These are phyloP conservation scores for Colletotrichum filicis DNA, from an alignment of 2,329 filamentous ascomycete genomes.

Conservation along the genomic window DNA sequence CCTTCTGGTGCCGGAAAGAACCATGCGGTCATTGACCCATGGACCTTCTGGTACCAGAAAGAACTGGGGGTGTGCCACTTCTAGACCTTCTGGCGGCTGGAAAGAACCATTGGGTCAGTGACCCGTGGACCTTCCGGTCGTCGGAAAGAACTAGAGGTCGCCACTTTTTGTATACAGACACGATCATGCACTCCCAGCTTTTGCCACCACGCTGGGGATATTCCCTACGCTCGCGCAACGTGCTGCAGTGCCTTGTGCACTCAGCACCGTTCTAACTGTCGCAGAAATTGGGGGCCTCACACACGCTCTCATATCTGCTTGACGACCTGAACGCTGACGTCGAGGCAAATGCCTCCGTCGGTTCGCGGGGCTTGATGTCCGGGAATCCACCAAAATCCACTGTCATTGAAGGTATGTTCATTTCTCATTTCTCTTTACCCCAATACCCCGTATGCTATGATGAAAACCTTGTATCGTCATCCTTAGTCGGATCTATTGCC, in stretches of 20 bases:
- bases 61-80: background rate
- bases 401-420: background rate
- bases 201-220: background rate
- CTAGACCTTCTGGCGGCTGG: background rate
- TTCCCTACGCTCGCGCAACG: background rate
- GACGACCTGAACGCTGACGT: background rate
- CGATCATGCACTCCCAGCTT: background rate
- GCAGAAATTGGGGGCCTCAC: conserved; percentile 36
- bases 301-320: background rate
- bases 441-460: conserved; percentile 64
- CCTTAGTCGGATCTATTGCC: conserved; percentile 81
- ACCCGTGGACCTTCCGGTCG: background rate
- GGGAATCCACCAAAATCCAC: conserved; percentile 8
- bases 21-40: background rate
- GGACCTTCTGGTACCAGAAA: background rate
- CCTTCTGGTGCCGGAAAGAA: conserved; percentile 15
- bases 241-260: conserved; percentile 48
- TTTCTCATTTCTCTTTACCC: conserved; percentile 7
- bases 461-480: conserved; percentile 95
- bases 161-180: background rate
- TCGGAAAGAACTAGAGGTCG: conserved; percentile 9
- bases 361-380: conserved; percentile 27
- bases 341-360: conserved; percentile 16
- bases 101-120: conserved; percentile 5
- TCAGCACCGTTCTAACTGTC: conserved; percentile 56